Evolutionary conservation across 495 filamentous ascomycete genomes (phyloP), one percentile per base, ranked within the genome.

Genomic region (Trichoderma erinaceum): DNA sequence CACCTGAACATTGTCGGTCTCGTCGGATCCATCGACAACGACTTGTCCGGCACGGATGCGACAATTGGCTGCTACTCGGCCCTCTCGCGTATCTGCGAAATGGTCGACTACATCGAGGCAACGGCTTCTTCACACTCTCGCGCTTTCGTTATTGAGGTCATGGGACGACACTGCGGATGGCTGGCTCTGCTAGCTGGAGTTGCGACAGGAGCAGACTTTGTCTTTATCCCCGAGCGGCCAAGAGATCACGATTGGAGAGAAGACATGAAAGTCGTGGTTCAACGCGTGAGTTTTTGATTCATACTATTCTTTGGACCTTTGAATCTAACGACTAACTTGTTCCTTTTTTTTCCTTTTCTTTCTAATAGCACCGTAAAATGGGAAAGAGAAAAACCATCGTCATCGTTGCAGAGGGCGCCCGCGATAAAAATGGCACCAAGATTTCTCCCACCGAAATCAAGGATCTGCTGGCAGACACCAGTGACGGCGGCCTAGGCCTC

Each of bases 81-180:
- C 27, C 82, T 99, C 43, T 87, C 88, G 6, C 86, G 94, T 66
- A 95, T 99, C 71, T 98, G 95, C 79, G 89, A 97, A 74, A 88
- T 92, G 64, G 89, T 99, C 29, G 96, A 99, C 78, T 92, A 90
- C 76, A 97, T 99, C 70, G 97, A 98, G 77, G 92, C 95, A 41
- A 99, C 96, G 2, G 96, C 96, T 8, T 92, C 88, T 46, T 97
- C 92, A n/a, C 96, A 98, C 79, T 96, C 97, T 67, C 83, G 96
- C 71, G 96, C 96, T 48, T 99, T 99, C 77, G 94, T 99, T 38
- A 89, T 99, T 72, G 96, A 98, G 76, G 96, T 98, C 63, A 99
- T 99, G 96, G 96, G 96, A n/a, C 86, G 96, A 67, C 94, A 98
- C 79, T 99, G 96, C 73, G 96, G 96, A 50, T 99, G 96, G 96